A percentile compares a stretch with the other conserved stretches of the same genome.
These are phyloP conservation scores for Pulveroboletus frians DNA, from an alignment of 768 basidiomycete species.

Conservation along the genomic window DNA sequence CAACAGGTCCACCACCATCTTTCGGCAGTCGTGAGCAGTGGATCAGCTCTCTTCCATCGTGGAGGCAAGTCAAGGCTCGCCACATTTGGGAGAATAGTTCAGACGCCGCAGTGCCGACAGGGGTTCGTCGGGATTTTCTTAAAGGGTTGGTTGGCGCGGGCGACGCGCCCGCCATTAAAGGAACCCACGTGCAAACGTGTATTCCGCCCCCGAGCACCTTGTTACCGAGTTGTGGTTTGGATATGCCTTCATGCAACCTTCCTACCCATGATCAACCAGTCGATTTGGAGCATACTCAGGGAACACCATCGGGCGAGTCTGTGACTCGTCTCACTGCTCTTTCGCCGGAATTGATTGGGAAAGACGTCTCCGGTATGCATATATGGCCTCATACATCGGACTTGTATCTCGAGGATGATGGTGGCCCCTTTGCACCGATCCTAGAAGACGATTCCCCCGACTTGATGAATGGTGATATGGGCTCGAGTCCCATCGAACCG, in stretches of 20 bases:
- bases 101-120: slow-evolving; percentile 2
- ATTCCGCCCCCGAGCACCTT: slow-evolving; percentile 62
- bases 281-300: neutral
- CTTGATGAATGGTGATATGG: slow-evolving; percentile 44
- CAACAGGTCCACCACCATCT: slow-evolving; percentile 57
- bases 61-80: slow-evolving; percentile 64
- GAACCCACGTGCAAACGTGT: slow-evolving; percentile 77
- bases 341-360: slow-evolving; percentile 12
- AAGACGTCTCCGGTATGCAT: slow-evolving; percentile 1
- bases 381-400: slow-evolving; percentile 18
- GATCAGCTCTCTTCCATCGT: slow-evolving; percentile 65
- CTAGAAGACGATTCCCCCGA: slow-evolving; percentile 64
- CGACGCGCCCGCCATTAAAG: slow-evolving; percentile 82
- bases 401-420: slow-evolving; percentile 24
- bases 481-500: slow-evolving; percentile 68
- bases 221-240: slow-evolving; percentile 2
- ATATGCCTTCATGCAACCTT: slow-evolving; percentile 9
- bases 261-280: slow-evolving; percentile 31
- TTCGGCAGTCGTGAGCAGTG: slow-evolving; percentile 67
- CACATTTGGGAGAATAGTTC: slow-evolving; percentile 59
- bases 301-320: neutral
- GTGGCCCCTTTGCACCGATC: slow-evolving; percentile 51
- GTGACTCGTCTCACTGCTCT: neutral
- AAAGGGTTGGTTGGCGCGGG: slow-evolving; percentile 72
- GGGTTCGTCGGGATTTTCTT: slow-evolving; percentile 54